These are phyloP conservation scores for Tetracentron sinense DNA, from an alignment of 164 flowering plant species.

Conservation along the genomic window DNA sequence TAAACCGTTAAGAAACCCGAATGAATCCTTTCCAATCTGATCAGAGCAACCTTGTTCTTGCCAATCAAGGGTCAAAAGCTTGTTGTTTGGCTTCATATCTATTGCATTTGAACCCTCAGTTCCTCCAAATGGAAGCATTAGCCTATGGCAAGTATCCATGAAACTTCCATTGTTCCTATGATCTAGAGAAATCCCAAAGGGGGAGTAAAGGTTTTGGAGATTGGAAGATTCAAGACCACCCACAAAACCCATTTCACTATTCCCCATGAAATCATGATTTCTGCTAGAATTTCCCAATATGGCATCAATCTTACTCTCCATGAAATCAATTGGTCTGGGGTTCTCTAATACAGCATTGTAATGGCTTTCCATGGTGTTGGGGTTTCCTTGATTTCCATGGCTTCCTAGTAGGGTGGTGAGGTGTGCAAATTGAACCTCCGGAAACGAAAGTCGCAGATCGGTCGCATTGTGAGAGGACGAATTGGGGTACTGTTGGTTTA, in stretches of 20 bases:
- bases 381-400: slow-evolving; percentile 6
- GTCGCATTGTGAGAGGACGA: slow-evolving; percentile 7
- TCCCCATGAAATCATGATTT: slow-evolving; percentile 28
- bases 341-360: slow-evolving; percentile 22
- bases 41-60: slow-evolving; percentile 56
- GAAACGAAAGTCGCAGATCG: slow-evolving; percentile 42
- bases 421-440: slow-evolving; percentile 30
- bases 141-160: slow-evolving; percentile 4
- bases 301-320: slow-evolving; percentile 34
- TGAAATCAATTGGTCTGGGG: slow-evolving; percentile 31
- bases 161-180: background rate
- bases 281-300: slow-evolving; percentile 23
- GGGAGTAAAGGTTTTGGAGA: slow-evolving; percentile 27
- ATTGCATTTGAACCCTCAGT: background rate
- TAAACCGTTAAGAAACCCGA: slow-evolving; percentile 31
- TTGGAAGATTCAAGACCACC: slow-evolving; percentile 10
- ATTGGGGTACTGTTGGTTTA: slow-evolving; percentile 13
- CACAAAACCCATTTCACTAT: slow-evolving; percentile 22
- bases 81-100: slow-evolving; percentile 36
- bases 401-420: slow-evolving; percentile 15
- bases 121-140: slow-evolving; percentile 11
- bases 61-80: slow-evolving; percentile 60
- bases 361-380: slow-evolving; percentile 21
- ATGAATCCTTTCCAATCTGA: slow-evolving; percentile 37
- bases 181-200: slow-evolving; percentile 18